Evolutionary conservation across 225 moss, liverwort and hornwort species (phyloP), one percentile per base, ranked within the genome.

Genomic region (Physcomitrium patens): DNA sequence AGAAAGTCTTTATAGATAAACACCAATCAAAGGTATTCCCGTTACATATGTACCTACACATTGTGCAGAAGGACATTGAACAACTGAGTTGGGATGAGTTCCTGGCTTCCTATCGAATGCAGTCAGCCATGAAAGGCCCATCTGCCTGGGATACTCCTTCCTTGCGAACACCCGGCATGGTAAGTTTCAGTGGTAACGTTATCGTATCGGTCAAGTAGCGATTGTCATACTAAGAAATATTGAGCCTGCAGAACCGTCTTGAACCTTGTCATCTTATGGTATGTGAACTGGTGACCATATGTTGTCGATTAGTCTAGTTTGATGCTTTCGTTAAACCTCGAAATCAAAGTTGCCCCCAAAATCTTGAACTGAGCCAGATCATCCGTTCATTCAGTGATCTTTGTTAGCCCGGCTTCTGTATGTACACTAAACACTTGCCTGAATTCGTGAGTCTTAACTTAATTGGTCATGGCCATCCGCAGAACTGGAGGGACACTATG

Each of bases 41-140:
- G 65, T 70, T 16, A 45, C 16, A 44, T 62, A 65, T 49, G 44
- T 4, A 56, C 27, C 57, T 63, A 47, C 16, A 19, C 54, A 10
- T 45, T 50, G 37, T 67, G 79, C 76, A 88, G 85, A 85, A 80
- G 46, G 80, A 67, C n/a, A 85, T 82, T 16, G 88, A 85, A 67
- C 85, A 82, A 19, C 73, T 68, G 64, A 88, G 80, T 78, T 88
- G 88, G 88, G 88, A 88, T 60, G 81, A 88, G 15, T 88, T 85
- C 24, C 82, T 88, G 26, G 67, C 67, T 1, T 83, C 78, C 1
- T 88, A 85, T 45, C 83, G 88, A 55, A 78, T 85, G 85, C 82
- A 88, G 60, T 83, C 88, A 16, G 83, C 75, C 37, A 68, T 76
- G 59, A 83, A 83, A 85, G 82, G 48, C 12, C 68, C 76, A 3